A percentile compares a stretch with the other conserved stretches of the same genome.
Conservation (phyloP, 192 early-diverging fungal genomes). For the Umbelopsis sp. region DNA sequence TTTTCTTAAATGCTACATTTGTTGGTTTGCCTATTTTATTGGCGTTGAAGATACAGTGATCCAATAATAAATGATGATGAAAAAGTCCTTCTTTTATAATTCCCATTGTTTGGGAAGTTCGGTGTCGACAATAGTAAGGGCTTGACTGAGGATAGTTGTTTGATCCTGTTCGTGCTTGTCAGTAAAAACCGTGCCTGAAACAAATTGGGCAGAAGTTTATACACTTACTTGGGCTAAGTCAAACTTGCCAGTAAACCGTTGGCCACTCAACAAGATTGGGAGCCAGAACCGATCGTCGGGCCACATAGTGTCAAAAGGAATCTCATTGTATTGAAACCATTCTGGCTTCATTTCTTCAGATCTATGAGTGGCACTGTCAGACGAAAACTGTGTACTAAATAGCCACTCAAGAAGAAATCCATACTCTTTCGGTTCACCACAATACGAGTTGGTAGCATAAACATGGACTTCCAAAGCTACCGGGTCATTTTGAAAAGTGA, state of each 20-base stretch:
- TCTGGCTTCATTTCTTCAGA: conserved; percentile 78
- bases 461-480: conserved; percentile 70
- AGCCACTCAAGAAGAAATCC: conserved; percentile 13
- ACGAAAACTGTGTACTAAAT: not conserved
- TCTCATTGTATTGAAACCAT: conserved; percentile 60
- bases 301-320: conserved; percentile 78
- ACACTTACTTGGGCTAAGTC: conserved; percentile 44
- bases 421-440: conserved; percentile 59
- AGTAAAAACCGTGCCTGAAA: conserved; percentile 9
- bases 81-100: not conserved
- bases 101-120: not conserved
- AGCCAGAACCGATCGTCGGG: conserved; percentile 70
- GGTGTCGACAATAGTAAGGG: not conserved
- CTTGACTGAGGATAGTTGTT: not conserved
- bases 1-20: not conserved
- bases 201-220: not conserved
- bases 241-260: conserved; percentile 53
- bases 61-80: not conserved
- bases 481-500: conserved; percentile 67
- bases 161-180: not conserved
- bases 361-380: conserved; percentile 15
- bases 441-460: conserved; percentile 47
- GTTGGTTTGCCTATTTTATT: not conserved
- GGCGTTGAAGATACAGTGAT: not conserved
- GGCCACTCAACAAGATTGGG: conserved; percentile 48